Base-by-base conservation (phyloP, 768 basidiomycete species). In the Amanita polypyramis region DNA sequence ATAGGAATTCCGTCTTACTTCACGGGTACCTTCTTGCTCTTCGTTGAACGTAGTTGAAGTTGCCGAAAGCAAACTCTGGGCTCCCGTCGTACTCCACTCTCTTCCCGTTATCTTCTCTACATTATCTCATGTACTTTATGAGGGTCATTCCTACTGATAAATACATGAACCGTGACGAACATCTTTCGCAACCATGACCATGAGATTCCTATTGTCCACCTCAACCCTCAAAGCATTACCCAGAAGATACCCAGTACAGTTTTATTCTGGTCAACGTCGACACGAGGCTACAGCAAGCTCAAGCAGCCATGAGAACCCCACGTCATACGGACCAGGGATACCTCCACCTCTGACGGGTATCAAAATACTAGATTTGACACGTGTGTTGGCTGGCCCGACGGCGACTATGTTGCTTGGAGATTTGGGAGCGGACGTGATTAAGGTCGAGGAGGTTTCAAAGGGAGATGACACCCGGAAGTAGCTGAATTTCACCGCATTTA, bases 331-430 rank as follows among this genome's bases (percentile, higher is more conserved):
- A 21, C 60, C 60, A 45, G 85, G 80, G 42, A 88, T 89, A 20
- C 70, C 79, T 1, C 87, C 87, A 0, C 93, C 93, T 2, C 65
- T 97, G 51, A 70, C 75, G 52, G 91, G 88, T 12, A 69, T 94
- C 54, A 79, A 75, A 57, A 75, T 96, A n/a, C 70, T 97, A 19
- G 94, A 97, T 64, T 65, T 96, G 47, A 91, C 92, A 11, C 76
- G 94, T 23, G 85, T 96, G 1, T 68, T 97, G 42, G 92, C 92
- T n/a, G 92, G 90, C 0, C 92, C 92, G 27, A 85, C 84, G 1
- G 79, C 85, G n/a, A 88, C 91, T 1, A 88, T 94, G 92, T 74
- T 95, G 51, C 72, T 96, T n/a, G 92, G 83, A 5, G 91, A 94
- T 65, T 67, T 94, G 30, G 85, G 90, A 1, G 94, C 94, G 40